A percentile compares a stretch with the other conserved stretches of the same genome.
Evolutionary conservation across 2,329 filamentous ascomycete genomes (phyloP).

Genomic region (Diaporthe citri): DNA sequence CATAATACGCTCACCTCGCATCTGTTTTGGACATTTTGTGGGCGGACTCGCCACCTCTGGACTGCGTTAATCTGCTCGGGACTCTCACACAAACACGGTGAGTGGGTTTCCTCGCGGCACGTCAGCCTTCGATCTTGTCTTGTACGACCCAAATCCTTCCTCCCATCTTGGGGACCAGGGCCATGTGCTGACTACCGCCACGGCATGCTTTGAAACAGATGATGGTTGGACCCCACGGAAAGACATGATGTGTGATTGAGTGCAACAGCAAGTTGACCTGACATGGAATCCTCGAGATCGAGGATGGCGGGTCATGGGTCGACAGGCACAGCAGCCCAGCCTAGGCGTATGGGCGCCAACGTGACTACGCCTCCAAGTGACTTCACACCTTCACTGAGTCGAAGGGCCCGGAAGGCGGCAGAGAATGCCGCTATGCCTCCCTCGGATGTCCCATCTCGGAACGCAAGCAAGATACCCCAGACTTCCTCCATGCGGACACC

Average conservation of each 20-base stretch:
- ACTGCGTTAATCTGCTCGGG: not conserved
- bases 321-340: slow-evolving; percentile 43
- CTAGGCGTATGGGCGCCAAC: slow-evolving; percentile 46
- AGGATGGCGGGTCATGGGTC: slow-evolving; percentile 46
- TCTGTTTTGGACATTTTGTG: slow-evolving; percentile 2
- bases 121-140: not conserved
- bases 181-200: slow-evolving; percentile 25
- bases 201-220: slow-evolving; percentile 7
- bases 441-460: slow-evolving; percentile 38
- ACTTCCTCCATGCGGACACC: slow-evolving; percentile 48
- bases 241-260: slow-evolving; percentile 38
- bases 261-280: slow-evolving; percentile 42
- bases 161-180: slow-evolving; percentile 8
- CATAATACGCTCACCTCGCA: slow-evolving; percentile 42
- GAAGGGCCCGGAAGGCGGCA: slow-evolving; percentile 45
- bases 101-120: slow-evolving; percentile 10
- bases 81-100: slow-evolving; percentile 29
- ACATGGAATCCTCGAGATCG: slow-evolving; percentile 50
- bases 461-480: slow-evolving; percentile 53
- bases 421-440: slow-evolving; percentile 41
- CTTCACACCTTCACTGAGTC: slow-evolving; percentile 44
- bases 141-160: slow-evolving; percentile 11
- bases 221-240: slow-evolving; percentile 41
- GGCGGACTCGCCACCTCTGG: not conserved
- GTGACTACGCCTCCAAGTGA: slow-evolving; percentile 47